Evolutionary conservation across 495 filamentous ascomycete species (phyloP), one percentile per base, ranked within the genome.

Genomic region (Hyaloscypha finlandica): DNA sequence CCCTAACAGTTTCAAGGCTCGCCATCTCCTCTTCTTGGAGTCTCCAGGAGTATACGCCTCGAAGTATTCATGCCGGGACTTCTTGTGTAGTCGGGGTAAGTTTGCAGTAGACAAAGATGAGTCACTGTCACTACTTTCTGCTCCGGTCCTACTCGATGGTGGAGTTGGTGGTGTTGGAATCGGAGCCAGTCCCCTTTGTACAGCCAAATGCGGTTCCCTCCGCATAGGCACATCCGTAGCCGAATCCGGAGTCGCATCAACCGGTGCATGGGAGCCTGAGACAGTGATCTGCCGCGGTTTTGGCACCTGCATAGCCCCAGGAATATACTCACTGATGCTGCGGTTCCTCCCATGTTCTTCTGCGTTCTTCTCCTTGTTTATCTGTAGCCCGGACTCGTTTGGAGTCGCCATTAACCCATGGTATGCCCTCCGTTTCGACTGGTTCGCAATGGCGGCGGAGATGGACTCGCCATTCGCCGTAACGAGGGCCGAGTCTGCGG

Each of bases 311-410:
- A 89, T 80, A 4, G 85, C 80, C 48, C 92, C 89, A 14, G 93
- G 92, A 11, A 88, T 83, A 75, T 96, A 96, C 69, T 97, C 93
- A 77, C 93, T 96, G 32, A 93, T 79, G 78, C 93, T 97, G 73
- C 93, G 83, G 73, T 94, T 94, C 64, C 91, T 78, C 20, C 70
- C 79, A 71, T 77, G 85, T 60, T 68, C 78, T 65, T 69, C 77
- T 56, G 65, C 76, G 70, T 78, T 78, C 60, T 70, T 82, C 73
- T 73, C 77, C 72, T 59, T 74, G 55, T 56, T 80, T 74, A 64
- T 79, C 55, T 68, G 39, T 48, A 66, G 57, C 2, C 53, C 68
- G 22, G 67, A 39, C 31, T 68, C 64, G 25, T 25, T 25, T 25
- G 25, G 25, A 25, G 25, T 25, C 25, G 25, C 25, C 25, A 25